phyloP scores from a whole-genome alignment of 1,284 basidiomycete species.

The Irpex rosettiformis region DNA sequence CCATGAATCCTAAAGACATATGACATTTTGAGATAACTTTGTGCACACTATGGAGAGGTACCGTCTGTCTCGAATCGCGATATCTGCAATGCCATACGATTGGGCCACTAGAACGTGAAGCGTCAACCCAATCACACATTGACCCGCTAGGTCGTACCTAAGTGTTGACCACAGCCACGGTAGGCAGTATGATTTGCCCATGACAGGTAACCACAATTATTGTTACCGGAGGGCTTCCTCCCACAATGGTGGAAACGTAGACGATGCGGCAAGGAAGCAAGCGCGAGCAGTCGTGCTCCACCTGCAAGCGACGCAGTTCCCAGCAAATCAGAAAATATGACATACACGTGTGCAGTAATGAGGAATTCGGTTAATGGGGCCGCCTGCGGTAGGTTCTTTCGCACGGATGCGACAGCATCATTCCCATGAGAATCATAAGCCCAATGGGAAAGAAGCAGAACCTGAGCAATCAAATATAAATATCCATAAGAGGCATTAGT shows the following conservation, averaged over 20 bases:
- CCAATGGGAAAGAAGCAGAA: neutral
- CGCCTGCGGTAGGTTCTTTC: neutral
- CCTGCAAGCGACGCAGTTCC: neutral
- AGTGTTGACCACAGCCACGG: neutral
- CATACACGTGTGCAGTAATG: neutral
- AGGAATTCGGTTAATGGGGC: neutral
- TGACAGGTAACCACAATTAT: neutral
- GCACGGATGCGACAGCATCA: neutral
- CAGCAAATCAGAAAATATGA: neutral
- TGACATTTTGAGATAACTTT: neutral
- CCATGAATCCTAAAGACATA: neutral
- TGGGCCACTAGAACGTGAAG: neutral
- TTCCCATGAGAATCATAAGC: neutral
- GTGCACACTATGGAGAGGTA: neutral
- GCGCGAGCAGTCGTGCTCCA: neutral
- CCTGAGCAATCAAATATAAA: neutral
- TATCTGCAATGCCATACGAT: neutral
- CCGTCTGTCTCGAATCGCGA: neutral
- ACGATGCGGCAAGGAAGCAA: neutral
- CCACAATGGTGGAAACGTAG: constrained; percentile 9
- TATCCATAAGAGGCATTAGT: neutral
- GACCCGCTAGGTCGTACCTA: neutral
- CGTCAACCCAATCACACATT: neutral
- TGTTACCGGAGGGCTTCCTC: constrained; percentile 9
- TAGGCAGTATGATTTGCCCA: neutral